Base-by-base conservation (phyloP, 2,329 filamentous ascomycete species). In the Fusarium sterilihyphosum region DNA sequence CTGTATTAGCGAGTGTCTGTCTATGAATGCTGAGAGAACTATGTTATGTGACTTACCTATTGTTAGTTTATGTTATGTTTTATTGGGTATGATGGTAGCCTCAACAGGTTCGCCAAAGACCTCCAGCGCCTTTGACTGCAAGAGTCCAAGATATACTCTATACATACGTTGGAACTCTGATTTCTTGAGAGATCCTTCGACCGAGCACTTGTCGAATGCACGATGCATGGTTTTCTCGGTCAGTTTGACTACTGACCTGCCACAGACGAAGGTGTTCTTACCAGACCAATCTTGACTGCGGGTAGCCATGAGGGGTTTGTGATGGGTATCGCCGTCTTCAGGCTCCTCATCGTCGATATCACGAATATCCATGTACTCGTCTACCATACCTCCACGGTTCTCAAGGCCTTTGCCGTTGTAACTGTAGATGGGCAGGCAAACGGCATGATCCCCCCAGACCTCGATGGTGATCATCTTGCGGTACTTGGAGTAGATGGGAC, bases 401-500 rank as follows among this genome's bases (percentile, higher is more conserved):
- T 57, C 18, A 2, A 77, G 73, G 2, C 76, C 76, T 16, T 37
- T 63, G 13, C 72, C 72, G 18, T 67, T 62, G 61, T 78, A 78
- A 13, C 54, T 67, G 58, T 75, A 78, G 3, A 78, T n/a, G 1
- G 74, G 76, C 5, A 78, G 40, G 50, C 76, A 78, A 12, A 60
- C 56, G 9, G 52, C 58, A 29, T 78, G 73, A 17, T 78, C 70
- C 10, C 29, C 35, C 75, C 75, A 78, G 3, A 14, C 43, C 10
- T 77, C 72, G 8, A 78, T 22, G 16, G 77, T 50, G 24, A 78
- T 43, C 67, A 78, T 73, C 64, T 75, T 78, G n/a, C 75, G 72
- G 31, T 77, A 78, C 22, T 78, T 78, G 33, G 76, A 78, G 60
- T 75, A 60, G n/a, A 77, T 61, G 6, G 70, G 26, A 7, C 76